Evolutionary conservation across 2,329 filamentous ascomycete genomes (phyloP), one percentile per base, ranked within the genome.

Genomic region (Xylariaceae sp.): DNA sequence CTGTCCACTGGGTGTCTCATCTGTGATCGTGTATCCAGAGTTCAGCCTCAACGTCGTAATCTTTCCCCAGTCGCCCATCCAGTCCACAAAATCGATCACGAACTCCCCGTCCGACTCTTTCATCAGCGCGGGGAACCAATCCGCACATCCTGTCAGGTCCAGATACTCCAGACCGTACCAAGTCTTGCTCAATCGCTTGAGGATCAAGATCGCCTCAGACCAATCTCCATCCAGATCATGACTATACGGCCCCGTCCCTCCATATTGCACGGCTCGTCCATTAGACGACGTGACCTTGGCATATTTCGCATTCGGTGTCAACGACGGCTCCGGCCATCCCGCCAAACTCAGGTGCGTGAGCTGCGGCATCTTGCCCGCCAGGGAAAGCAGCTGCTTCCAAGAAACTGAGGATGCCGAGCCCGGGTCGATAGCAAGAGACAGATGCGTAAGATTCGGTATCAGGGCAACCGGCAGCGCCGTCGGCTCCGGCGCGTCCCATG

Each of bases 311-410:
- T 75, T 73, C 8, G 75, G 74, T 2, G 76, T 78, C n/a, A 79
- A 61, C 13, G 69, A 71, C 2, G 80, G 80, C 37, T 72, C 69
- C 1, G 80, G 79, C 80, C 80, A 83, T 55, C 74, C 76, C 13
- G 78, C 77, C 6, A 83, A 66, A 48, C 73, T 79, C 31, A 83
- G 64, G 51, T 83, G 78, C 2, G 79, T 83, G 30, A 83, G 60
- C 12, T 67, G 71, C 1, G 68, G 68, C 6, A 80, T 57, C 49
- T 74, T 77, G 9, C 65, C 57, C 0, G 76, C 70, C n/a, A 83
- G 58, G 2, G 67, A 51, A 18, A 83, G 63, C 4, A 83, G 68
- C 28, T 79, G 76, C 36, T 70, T 74, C 80, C 79, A 83, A 1
- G 78, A 80, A 13, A 69, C 67, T 4, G 59, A 56, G 4, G 42